Conservation (phyloP, 2,329 filamentous ascomycete genomes). For the Xylaria sp. region DNA sequence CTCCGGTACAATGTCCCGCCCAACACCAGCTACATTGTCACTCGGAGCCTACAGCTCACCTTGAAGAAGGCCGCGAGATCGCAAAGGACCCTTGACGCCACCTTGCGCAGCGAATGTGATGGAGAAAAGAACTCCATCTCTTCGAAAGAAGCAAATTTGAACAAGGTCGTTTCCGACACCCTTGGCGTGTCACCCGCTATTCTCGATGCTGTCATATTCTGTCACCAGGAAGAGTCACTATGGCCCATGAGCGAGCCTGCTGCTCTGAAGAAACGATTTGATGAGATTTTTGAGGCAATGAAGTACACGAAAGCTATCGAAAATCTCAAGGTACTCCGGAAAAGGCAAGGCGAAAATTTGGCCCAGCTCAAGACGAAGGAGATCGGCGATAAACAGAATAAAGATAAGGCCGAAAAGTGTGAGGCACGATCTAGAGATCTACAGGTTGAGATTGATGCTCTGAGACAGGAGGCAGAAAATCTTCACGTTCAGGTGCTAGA, state of each 20-base stretch:
- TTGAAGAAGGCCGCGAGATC: conserved; percentile 79
- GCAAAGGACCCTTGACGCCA: conserved; percentile 85
- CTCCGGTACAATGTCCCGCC: conserved; percentile 83
- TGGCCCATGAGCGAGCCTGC: conserved; percentile 94
- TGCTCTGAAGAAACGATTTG: conserved; percentile 89
- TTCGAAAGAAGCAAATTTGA: conserved; percentile 79
- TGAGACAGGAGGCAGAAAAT: conserved; percentile 63
- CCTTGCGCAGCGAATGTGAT: conserved; percentile 75
- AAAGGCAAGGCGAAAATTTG: conserved; percentile 80
- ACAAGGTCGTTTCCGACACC: conserved; percentile 81
- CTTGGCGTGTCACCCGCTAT: conserved; percentile 90
- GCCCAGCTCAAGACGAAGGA: conserved; percentile 75
- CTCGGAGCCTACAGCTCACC: conserved; percentile 82
- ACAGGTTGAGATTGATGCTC: conserved; percentile 67
- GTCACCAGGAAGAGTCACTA: conserved; percentile 95
- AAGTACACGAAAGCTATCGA: conserved; percentile 98
- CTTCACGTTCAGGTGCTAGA: conserved; percentile 67
- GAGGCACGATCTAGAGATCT: conserved; percentile 70
- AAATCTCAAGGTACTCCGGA: conserved; percentile 85
- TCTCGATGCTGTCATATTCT: conserved; percentile 95
- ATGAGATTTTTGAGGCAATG: conserved; percentile 95
- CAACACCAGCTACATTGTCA: conserved; percentile 80
- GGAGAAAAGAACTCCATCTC: conserved; percentile 82
- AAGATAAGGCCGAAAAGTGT: conserved; percentile 78
- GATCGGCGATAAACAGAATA: conserved; percentile 78